A percentile compares a stretch with the other conserved stretches of the same genome.
Conservation (phyloP, 2,329 filamentous ascomycete species). For the Chalaropsis thielavioides region DNA sequence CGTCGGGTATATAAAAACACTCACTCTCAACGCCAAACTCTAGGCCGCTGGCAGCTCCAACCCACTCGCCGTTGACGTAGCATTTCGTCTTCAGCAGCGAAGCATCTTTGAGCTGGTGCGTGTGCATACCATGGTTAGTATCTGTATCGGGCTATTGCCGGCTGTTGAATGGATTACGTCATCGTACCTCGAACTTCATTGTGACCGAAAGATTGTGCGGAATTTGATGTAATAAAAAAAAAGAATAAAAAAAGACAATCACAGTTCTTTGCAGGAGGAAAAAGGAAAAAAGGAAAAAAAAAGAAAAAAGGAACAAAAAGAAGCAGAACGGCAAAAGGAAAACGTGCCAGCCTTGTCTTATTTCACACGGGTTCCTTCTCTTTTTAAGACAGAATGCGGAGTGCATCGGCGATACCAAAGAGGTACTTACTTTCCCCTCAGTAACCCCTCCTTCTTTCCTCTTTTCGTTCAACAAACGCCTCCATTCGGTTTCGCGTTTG, state of each 20-base stretch:
- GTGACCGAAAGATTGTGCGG: neutral
- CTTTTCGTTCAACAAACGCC: neutral
- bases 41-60: conserved; percentile 54
- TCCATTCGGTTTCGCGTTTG: neutral
- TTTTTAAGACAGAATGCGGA: neutral
- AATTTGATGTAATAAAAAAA: neutral
- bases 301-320: neutral
- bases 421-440: neutral
- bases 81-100: conserved; percentile 54
- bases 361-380: neutral
- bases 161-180: neutral
- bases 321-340: neutral
- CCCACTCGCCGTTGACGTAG: conserved; percentile 68
- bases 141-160: neutral
- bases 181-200: conserved; percentile 13
- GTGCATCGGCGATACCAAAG: neutral
- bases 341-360: neutral
- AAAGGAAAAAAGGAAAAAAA: neutral
- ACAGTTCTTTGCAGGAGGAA: neutral
- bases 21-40: conserved; percentile 56
- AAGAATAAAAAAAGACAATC: neutral
- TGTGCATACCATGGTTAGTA: conserved; percentile 2
- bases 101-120: conserved; percentile 41
- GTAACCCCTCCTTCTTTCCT: neutral
- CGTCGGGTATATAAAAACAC: conserved; percentile 2